Evolutionary conservation across 2,329 filamentous ascomycete genomes (phyloP).

Genomic region (Colletotrichum sp.): DNA sequence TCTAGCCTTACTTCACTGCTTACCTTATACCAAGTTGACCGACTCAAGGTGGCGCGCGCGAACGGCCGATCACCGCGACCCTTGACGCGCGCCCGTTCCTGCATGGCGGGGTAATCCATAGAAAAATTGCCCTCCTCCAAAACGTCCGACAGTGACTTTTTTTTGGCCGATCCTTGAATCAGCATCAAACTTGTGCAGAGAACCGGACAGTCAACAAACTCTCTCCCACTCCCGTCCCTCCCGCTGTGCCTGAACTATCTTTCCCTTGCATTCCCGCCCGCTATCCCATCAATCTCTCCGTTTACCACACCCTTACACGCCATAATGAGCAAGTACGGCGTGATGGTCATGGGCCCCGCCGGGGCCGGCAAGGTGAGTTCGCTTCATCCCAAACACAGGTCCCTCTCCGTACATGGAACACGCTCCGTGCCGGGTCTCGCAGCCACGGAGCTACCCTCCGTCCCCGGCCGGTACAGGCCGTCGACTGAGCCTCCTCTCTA

Average conservation of each 20-base stretch:
- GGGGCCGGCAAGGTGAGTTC: slow-evolving; percentile 82
- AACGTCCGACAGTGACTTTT: neutral
- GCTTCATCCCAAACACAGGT: neutral
- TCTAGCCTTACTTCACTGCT: neutral
- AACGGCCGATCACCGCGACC: slow-evolving; percentile 17
- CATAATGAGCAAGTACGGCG: slow-evolving; percentile 90
- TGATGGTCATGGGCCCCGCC: slow-evolving; percentile 94
- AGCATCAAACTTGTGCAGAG: neutral
- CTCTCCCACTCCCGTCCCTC: neutral
- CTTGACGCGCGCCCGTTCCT: slow-evolving; percentile 17
- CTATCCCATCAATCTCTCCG: neutral
- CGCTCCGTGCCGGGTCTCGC: neutral
- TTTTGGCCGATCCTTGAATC: neutral
- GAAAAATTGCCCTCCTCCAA: neutral
- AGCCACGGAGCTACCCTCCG: neutral
- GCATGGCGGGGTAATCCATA: slow-evolving; percentile 23
- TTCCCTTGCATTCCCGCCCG: neutral
- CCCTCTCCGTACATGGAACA: neutral
- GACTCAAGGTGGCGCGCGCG: neutral
- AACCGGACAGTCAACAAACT: neutral
- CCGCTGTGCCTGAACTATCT: neutral
- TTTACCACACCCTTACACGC: neutral
- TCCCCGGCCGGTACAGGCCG: neutral
- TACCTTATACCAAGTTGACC: neutral
- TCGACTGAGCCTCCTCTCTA: neutral